Evolutionary conservation across 2,329 filamentous ascomycete genomes (phyloP), one percentile per base, ranked within the genome.

Genomic region (Trichoderma sp.): DNA sequence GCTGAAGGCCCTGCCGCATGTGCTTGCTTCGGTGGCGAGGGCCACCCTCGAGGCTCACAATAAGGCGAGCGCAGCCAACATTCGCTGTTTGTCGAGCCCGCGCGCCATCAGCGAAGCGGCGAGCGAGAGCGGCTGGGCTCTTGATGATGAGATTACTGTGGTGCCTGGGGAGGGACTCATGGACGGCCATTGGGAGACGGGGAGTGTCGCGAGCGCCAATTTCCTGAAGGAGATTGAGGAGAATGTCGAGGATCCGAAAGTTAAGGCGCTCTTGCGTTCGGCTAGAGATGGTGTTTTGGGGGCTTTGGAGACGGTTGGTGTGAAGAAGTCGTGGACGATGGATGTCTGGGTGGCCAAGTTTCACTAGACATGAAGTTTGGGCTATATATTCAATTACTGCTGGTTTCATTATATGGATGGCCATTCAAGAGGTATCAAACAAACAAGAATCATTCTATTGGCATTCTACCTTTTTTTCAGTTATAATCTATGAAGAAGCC

Each of bases 141-240:
- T 81, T 5, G 73, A 74, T 24, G 72, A 67, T 5, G 78, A 83
- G 64, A 70, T 52, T 1, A 67, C 69, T n/a, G 70, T 83, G 24
- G 71, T 77, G 12, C 72, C 75, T n/a, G 72, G 67, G 3, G 70
- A 74, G 10, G 79, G 73, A 3, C 65, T 85, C 67, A 61, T 74
- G 28, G 82, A 85, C 71, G 82, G 78, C 41, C 66, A 69, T 63
- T 83, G 83, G 83, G 80, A 85, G 69, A 74, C 78, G 1, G 72
- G 67, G 9, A 70, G 74, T 17, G 70, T 77, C 4, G 69, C 78
- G 50, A 69, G 67, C 28, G 56, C 69, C 21, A 65, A 67, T 10
- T 79, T 79, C 59, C 39, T 76, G 28, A 69, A 71, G 4, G 73
- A 77, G 28, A 68, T 80, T 5, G 73, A 77, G 6, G 66, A 72